These are phyloP conservation scores for Ophiocytium majus DNA, from an alignment of 352 stramenopile genomes.

Conservation along the genomic window DNA sequence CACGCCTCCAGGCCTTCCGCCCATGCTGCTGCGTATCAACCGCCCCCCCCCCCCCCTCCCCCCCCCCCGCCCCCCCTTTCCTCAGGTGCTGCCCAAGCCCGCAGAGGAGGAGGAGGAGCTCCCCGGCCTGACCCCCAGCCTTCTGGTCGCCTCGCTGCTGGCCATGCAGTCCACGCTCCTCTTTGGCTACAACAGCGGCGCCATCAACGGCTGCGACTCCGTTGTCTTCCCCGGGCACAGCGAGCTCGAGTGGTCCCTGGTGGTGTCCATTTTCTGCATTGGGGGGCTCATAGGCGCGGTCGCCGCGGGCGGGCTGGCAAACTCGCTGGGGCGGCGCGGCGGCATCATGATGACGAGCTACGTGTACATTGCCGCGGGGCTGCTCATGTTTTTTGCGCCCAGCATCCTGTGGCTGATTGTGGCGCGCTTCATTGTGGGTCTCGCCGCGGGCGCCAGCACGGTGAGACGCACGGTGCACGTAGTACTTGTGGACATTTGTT, in stretches of 20 bases:
- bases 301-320: slow-evolving; percentile 54
- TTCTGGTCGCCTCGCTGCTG: slow-evolving; percentile 14
- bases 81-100: no score
- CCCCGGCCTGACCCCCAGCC: background rate
- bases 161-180: slow-evolving; percentile 22
- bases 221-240: slow-evolving; percentile 66
- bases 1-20: no score
- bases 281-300: slow-evolving; percentile 32
- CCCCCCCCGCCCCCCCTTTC: no score
- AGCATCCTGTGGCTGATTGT: slow-evolving; percentile 67
- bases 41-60: no score
- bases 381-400: slow-evolving; percentile 66
- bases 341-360: slow-evolving; percentile 61
- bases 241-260: slow-evolving; percentile 62
- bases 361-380: slow-evolving; percentile 65
- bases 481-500: no score
- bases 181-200: slow-evolving; percentile 25
- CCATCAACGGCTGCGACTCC: slow-evolving; percentile 21
- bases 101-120: background rate
- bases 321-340: slow-evolving; percentile 62
- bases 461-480: no score
- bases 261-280: slow-evolving; percentile 65
- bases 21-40: no score
- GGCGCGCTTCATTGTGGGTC: slow-evolving; percentile 69
- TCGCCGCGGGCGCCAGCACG: slow-evolving; percentile 62